Evolutionary conservation across 164 flowering plant genomes (phyloP), one percentile per base, ranked within the genome.

Genomic region (Euptelea pleiosperma): DNA sequence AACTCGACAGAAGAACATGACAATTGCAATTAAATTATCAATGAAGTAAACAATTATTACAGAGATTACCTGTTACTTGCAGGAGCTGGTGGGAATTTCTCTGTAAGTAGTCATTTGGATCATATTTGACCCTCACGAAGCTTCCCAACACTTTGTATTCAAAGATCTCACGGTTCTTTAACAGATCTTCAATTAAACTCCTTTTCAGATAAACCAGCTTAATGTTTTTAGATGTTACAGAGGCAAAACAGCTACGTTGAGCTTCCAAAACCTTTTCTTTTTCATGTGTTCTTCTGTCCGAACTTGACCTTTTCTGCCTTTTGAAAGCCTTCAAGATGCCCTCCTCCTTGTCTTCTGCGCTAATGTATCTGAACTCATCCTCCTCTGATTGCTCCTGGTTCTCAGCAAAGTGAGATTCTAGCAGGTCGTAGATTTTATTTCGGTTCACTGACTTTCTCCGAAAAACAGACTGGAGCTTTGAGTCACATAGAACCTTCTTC

Each of bases 171-270:
- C 69, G 76, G 18, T 58, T 28, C 70, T 76, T 75, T 43, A 68
- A 57, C 2, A 91, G 63, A 54, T 81, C 71, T 60, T 73, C 71
- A 19, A 89, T 67, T 29, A 85, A 69, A 57, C 77, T 80, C 68
- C 76, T 82, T 68, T 48, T 80, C 71, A 91, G 45, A 65, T 85
- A 89, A 39, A 91, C 70, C 52, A 73, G 82, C 34, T 79, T 82
- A 24, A 91, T 66, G 43, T 91, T 91, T 50, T 75, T 64, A 35
- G 64, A 29, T 25, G 57, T 58, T 9, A 91, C 54, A n/a, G 90
- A 52, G 3, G 95, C 98, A 69, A 70, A 86, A 66, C 69, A 50
- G 59, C 75, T 76, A 36, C 60, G 63, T 16, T 69, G 65, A 28
- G 46, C 56, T 25, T 48, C 60, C 1, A 16, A 0, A 30, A 28